Evolutionary conservation across 352 stramenopile genomes (phyloP).

Genomic region (Phytophthora agathidicida): DNA sequence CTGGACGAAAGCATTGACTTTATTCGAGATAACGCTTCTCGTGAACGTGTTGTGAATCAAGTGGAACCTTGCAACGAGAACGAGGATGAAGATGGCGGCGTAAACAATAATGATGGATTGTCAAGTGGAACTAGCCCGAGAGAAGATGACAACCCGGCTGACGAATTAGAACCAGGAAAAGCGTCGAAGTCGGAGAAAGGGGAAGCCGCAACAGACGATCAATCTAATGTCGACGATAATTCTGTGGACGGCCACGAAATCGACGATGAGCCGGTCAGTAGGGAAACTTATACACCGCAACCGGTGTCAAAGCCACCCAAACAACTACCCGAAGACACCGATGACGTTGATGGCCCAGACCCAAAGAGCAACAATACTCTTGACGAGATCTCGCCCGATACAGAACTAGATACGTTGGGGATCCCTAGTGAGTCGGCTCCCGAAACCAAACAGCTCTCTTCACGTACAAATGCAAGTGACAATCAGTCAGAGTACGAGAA

Average conservation of each 20-base stretch:
- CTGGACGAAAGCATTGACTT: constrained; percentile 65
- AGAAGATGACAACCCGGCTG: not conserved
- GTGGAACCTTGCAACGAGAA: constrained; percentile 4
- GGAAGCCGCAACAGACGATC: constrained; percentile 7
- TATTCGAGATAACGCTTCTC: constrained; percentile 6
- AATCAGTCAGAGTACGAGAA: constrained; percentile 49
- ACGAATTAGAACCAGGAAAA: constrained; percentile 11
- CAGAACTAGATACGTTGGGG: not conserved
- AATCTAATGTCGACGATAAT: constrained; percentile 22
- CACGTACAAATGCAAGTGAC: constrained; percentile 6
- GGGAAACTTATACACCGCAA: constrained; percentile 1
- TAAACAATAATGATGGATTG: constrained; percentile 8
- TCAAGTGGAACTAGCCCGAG: not conserved
- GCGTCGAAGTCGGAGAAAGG: not conserved
- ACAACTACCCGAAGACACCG: not conserved
- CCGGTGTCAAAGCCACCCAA: not conserved
- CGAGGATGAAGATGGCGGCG: constrained; percentile 9
- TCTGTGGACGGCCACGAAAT: not conserved
- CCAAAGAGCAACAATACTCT: not conserved
- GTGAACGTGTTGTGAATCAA: constrained; percentile 1
- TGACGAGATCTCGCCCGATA: not conserved
- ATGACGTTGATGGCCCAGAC: not conserved
- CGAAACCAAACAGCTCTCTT: constrained; percentile 3
- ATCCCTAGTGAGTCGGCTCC: not conserved
- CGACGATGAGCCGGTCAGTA: not conserved